Base-by-base conservation (phyloP, 225 moss, liverwort and hornwort genomes). In the Pseudoscleropodium purum region DNA sequence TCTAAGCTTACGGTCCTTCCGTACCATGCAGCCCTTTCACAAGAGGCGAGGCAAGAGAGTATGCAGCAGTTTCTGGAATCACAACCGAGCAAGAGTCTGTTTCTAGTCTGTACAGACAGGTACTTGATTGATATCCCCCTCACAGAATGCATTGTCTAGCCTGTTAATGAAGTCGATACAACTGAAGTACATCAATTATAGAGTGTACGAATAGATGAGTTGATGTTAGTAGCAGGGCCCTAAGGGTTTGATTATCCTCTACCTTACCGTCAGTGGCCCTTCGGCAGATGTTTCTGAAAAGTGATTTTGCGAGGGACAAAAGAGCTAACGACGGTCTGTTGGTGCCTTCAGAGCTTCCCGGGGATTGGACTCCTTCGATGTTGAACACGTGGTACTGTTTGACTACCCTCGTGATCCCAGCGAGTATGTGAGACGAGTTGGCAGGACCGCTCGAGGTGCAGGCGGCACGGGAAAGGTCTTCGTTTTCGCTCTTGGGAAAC, bases 81-180 rank as follows among this genome's bases (percentile, higher is more conserved):
- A 25, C 90, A 94, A 88, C 95, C 97, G 66, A 96, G 94, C 87
- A 92, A 94, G 82, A 93, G 85, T 49, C 63, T 97, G 92, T 95
- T 97, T 93, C 94, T 99, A 75, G 99, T 99, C 60, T 97, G 99
- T 94, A 99, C 99, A 87, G 99, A 99, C 92, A 97, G 99, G 99
- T 97, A 90, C 84, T 84, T 77, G 34, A 68, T 70, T 19, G 18
- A 79, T 79, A 57, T 61, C 36, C 69, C 59, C 36, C 59, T 84
- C 88, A 36, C 82, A 62, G 68, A 85, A 45, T 75, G 47, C 70
- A 67, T 84, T 75, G 65, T 59, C 72, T 91, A 74, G n/a, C n/a
- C 67, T 75, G 43, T 18, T 69, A 49, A 75, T 37, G 60, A 60
- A 59, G 23, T 82, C 77, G 27, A 36, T 68, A 49, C 37, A 34